Evolutionary conservation across 73 alveolate species (phyloP), one percentile per base, ranked within the genome.

Genomic region (Paraurostyla sp.): DNA sequence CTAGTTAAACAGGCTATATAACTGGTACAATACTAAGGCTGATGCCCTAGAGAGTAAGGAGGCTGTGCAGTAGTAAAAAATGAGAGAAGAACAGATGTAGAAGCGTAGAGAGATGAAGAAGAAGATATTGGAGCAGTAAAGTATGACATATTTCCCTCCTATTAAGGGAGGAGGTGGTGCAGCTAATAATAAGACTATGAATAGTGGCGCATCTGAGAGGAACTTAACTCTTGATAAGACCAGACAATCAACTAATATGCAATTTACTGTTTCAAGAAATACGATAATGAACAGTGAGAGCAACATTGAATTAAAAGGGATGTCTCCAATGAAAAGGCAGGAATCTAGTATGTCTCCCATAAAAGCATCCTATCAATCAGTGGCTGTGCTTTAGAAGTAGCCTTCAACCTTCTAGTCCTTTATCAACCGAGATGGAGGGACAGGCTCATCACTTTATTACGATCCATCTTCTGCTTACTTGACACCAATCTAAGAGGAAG

Each of bases 121-220:
- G 45, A 27, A 52, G 35, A 11, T 78, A 3, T 51, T 50, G 78
- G 89, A 78, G 46, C 29, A 78, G 43, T 22, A 54, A 32, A 29
- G 59, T 7, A 78, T 51, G 89, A 78, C 89, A 13, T 78, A 49
- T 32, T 40, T 78, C 65, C 89, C 78, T 9, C 89, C 89, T 1
- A 46, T 54, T 20, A 73, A 48, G 11, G 27, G 20, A 18, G 71
- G 49, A 23, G 36, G 29, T 1, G 11, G 13, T 27, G 49, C 33
- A 6, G 76, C 15, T 29, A 20, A 56, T 38, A 18, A 11, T 65
- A 30, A 65, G 32, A 6, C 32, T 1, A 25, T 18, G 48, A 4
- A 43, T 18, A 6, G 7, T 35, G 82, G 82, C 3, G 58, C 41
- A 38, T 65, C 82, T 18, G 82, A 40, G 48, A 59, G 76, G 32